Base-by-base conservation (phyloP, 2,329 filamentous ascomycete genomes). In the Stachybotrys elegans region DNA sequence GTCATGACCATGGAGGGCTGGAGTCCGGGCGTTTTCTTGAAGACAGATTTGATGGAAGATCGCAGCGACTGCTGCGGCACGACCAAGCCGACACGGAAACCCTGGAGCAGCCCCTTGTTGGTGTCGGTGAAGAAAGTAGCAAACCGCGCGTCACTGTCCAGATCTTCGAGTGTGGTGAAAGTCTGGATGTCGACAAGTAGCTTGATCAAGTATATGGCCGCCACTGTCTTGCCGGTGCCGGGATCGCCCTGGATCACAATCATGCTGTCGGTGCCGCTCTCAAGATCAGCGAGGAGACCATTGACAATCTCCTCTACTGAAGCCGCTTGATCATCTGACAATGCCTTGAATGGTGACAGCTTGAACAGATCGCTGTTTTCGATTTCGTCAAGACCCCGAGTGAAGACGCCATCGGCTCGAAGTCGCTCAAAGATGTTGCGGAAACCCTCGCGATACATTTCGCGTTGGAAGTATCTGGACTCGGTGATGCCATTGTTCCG, bases 81-180 rank as follows among this genome's bases (percentile, higher is more conserved):
- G 43, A 44, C 43, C 13, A 44, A 31, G 29, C 43, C 37, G 29
- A 44, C 21, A 36, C 37, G 43, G 27, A 44, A 37, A 20, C 37
- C 37, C 37, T 45, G 37, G 37, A 45, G 37, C 29, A 45, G 22
- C 22, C 22, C n/a, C 43, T 21, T 25, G 38, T 41, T 45, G 29
- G 12, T 20, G 17, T 40, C 17, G 22, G 43, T 45, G 43, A 45
- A 45, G 29, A 41, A 36, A 27, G 37, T 41, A 25, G 37, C 43
- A 37, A 45, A 45, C 43, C 37, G 36, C 38, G 29, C 43, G 22
- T 45, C 43, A 14, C 43, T 41, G 27, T 45, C 43, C 16, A 41
- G 27, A 29, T 45, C 37, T 36, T 45, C 43, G 14, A 45, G 43
- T 45, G 43, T 45, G 37, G 43, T 45, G 29, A 45, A 45, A 35